A percentile compares a stretch with the other conserved stretches of the same genome.
phyloP scores from a whole-genome alignment of 768 basidiomycete genomes.

The Podaxis pistillaris region DNA sequence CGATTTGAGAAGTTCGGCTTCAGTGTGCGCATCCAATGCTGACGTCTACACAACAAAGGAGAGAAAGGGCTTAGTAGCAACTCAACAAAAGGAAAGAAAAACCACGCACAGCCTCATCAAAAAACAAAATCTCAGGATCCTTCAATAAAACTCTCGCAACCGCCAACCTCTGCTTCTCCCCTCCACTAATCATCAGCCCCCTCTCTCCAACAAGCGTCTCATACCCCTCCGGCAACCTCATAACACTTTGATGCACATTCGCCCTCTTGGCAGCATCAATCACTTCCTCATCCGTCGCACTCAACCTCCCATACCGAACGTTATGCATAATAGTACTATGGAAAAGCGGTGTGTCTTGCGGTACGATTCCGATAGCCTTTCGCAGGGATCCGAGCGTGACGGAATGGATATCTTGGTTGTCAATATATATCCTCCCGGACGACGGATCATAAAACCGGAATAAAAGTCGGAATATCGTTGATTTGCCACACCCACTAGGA shows the following conservation, averaged over 20 bases:
- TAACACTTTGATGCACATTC: slow-evolving; percentile 80
- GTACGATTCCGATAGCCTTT: slow-evolving; percentile 84
- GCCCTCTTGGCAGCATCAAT: slow-evolving; percentile 80
- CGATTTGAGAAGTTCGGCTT: slow-evolving; percentile 92
- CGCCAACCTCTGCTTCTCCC: slow-evolving; percentile 96
- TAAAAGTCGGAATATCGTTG: slow-evolving; percentile 90
- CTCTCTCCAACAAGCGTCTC: slow-evolving; percentile 91
- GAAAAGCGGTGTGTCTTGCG: slow-evolving; percentile 97
- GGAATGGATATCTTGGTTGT: slow-evolving; percentile 81
- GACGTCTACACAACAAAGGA: slow-evolving; percentile 65
- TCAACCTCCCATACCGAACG: slow-evolving; percentile 85
- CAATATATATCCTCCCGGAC: slow-evolving; percentile 78
- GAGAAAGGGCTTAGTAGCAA: background rate
- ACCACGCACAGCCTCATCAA: slow-evolving; percentile 89
- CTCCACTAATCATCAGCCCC: slow-evolving; percentile 97
- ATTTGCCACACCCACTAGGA: slow-evolving; percentile 96
- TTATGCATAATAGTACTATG: slow-evolving; percentile 96
- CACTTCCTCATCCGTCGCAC: slow-evolving; percentile 89
- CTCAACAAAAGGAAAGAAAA: slow-evolving; percentile 12
- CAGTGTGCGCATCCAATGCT: slow-evolving; percentile 92
- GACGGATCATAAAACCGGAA: slow-evolving; percentile 92
- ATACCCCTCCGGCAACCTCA: slow-evolving; percentile 83
- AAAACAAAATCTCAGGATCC: slow-evolving; percentile 94
- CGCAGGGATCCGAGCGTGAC: slow-evolving; percentile 75
- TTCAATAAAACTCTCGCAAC: slow-evolving; percentile 92